A percentile compares a stretch with the other conserved stretches of the same genome.
phyloP scores from a whole-genome alignment of 2,329 filamentous ascomycete species.

The Fonsecaea monophora region DNA sequence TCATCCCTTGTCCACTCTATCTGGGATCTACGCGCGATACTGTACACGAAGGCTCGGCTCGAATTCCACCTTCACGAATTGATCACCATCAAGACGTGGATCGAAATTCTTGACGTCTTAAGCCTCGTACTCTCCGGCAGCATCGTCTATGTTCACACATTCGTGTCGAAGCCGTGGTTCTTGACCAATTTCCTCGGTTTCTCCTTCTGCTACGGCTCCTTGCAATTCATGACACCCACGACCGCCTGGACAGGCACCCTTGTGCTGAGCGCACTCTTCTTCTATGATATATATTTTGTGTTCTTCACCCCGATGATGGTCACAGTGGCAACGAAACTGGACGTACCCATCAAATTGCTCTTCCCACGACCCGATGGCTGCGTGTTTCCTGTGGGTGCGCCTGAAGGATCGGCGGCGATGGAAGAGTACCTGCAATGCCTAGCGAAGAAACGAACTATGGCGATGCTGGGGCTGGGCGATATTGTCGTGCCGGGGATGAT shows the following conservation, averaged over 20 bases:
- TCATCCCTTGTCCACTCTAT: slow-evolving; percentile 45
- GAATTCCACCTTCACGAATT: slow-evolving; percentile 62
- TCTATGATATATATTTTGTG: slow-evolving; percentile 85
- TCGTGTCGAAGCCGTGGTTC: slow-evolving; percentile 68
- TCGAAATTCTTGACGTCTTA: slow-evolving; percentile 57
- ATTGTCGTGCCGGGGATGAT: slow-evolving; percentile 92
- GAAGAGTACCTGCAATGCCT: slow-evolving; percentile 39
- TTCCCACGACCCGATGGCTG: slow-evolving; percentile 68
- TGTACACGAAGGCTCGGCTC: slow-evolving; percentile 59
- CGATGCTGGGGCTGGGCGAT: slow-evolving; percentile 93
- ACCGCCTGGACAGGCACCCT: slow-evolving; percentile 82
- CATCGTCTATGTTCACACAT: slow-evolving; percentile 69
- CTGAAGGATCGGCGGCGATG: slow-evolving; percentile 42
- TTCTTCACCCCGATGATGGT: slow-evolving; percentile 63
- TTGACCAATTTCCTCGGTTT: slow-evolving; percentile 87
- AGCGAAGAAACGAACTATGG: slow-evolving; percentile 50
- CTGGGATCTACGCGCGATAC: slow-evolving; percentile 58
- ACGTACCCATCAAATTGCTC: slow-evolving; percentile 90
- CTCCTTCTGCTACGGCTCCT: slow-evolving; percentile 81
- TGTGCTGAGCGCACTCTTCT: slow-evolving; percentile 79
- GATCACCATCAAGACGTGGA: slow-evolving; percentile 49
- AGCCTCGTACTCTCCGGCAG: slow-evolving; percentile 64
- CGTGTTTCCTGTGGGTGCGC: slow-evolving; percentile 48
- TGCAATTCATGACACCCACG: slow-evolving; percentile 86
- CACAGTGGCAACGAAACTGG: slow-evolving; percentile 79